Evolutionary conservation across 768 basidiomycete genomes (phyloP), one percentile per base, ranked within the genome.

Genomic region (Amanita rimosa): DNA sequence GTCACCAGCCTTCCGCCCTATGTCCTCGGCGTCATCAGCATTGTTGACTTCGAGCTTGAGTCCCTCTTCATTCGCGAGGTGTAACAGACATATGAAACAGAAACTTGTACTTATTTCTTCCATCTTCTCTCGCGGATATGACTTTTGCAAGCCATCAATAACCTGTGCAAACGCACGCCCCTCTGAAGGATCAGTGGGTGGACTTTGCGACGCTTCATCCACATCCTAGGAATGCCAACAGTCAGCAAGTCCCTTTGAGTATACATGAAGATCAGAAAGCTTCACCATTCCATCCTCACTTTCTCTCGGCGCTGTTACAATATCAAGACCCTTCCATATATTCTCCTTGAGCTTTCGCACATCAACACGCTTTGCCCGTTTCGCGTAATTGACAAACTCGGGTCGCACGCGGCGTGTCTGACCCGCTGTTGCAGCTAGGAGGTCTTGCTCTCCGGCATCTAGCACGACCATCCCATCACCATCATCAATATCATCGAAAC

Each of bases 101-200:
- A 95, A 98, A 54, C 91, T 95, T 13, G 96, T 98, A 62, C 93
- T 96, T 61, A 98, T 96, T 54, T 99, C 96, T 35, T 85, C 85
- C 85, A 98, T 87, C 70, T 95, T 97, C 37, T 97, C 94, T 51
- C 69, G 68, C 0, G 95, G 92, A 63, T 98, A 98, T 5, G 85
- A 79, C 45, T 68, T 73, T 55, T 87, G 81, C 29, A 99, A 74
- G 14, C 81, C 81, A 1, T 81, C 74, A 55, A 98, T 88, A 54
- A 98, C 93, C 48, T 79, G 75, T 49, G 78, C 78, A 62, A 92
- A 92, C 47, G 76, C 73, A 13, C 85, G 74, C 7, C 75, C 73
- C 49, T 88, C 85, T 0, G 65, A 58, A 1, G 84, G 80, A 57
- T 85, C 78, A 1, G 85, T 86, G 4, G 70, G 69, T 4, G 62